phyloP scores from a whole-genome alignment of 352 stramenopile genomes.

The Globisporangium cederbergense region DNA sequence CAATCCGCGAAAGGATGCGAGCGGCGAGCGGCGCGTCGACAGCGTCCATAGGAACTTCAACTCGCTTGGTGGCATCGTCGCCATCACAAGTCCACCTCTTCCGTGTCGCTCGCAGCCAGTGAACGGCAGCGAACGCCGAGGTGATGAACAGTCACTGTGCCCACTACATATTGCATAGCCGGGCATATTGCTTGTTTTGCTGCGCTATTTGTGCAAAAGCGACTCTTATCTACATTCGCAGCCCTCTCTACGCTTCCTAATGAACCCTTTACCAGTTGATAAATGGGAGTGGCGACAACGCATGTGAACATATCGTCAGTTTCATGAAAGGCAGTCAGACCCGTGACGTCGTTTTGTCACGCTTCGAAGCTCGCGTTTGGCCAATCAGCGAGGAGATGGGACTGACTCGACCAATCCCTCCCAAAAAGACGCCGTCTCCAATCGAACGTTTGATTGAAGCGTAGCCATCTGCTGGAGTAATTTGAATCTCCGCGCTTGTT shows the following conservation, averaged over 20 bases:
- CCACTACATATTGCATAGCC: no score
- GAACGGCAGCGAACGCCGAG: background rate
- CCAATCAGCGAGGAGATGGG: constrained; percentile 18
- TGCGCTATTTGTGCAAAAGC: no score
- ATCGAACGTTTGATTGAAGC: constrained; percentile 23
- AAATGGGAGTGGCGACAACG: no score
- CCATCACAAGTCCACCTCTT: background rate
- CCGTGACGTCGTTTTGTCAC: constrained; percentile 20
- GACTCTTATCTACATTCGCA: no score
- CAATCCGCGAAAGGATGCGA: background rate
- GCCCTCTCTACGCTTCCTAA: no score
- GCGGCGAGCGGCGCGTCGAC: constrained; percentile 8
- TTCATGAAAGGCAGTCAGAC: background rate
- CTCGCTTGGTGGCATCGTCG: background rate
- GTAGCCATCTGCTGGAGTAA: background rate
- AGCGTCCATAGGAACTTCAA: constrained; percentile 8
- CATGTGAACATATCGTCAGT: background rate
- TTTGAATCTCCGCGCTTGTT: no score
- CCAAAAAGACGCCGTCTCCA: constrained; percentile 2
- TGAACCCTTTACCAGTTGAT: no score
- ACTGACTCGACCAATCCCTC: constrained; percentile 2
- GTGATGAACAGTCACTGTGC: background rate
- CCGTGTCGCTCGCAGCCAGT: constrained; percentile 1
- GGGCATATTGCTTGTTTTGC: background rate
- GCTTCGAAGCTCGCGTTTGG: background rate